phyloP scores from a whole-genome alignment of 345 rosid species.

The Excoecaria cochinchinensis region DNA sequence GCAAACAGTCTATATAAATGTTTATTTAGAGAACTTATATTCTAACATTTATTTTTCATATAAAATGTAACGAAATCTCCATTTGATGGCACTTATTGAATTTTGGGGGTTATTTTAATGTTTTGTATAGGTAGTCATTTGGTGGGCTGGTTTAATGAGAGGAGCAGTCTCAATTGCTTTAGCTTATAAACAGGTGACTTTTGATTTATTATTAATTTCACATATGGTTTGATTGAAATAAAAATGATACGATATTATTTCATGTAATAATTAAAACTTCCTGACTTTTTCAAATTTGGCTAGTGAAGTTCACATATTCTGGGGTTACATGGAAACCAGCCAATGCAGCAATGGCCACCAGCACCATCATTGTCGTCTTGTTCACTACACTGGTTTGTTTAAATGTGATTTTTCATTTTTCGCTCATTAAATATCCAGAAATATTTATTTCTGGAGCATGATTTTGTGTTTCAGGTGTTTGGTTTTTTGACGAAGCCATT shows the following conservation, averaged over 20 bases:
- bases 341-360: conserved; percentile 68
- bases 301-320: conserved; percentile 62
- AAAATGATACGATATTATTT: too few species aligned
- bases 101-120: conserved; percentile 1
- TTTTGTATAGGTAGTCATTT: conserved; percentile 60
- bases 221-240: neutral
- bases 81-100: neutral
- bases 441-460: neutral
- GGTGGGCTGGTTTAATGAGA: conserved; percentile 98
- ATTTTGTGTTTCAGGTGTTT: conserved; percentile 55
- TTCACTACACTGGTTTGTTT: conserved; percentile 63
- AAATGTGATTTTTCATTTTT: neutral
- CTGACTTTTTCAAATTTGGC: conserved; percentile 8
- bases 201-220: neutral
- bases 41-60: neutral
- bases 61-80: neutral
- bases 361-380: conserved; percentile 64
- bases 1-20: too few species aligned
- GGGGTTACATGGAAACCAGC: conserved; percentile 68
- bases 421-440: neutral
- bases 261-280: neutral
- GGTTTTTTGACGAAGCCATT: conserved; percentile 89
- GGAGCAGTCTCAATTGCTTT: conserved; percentile 93
- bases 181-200: conserved; percentile 84
- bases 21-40: neutral